These are phyloP conservation scores for Symbiodinium natans DNA, from an alignment of 73 alveolate species.

Conservation along the genomic window DNA sequence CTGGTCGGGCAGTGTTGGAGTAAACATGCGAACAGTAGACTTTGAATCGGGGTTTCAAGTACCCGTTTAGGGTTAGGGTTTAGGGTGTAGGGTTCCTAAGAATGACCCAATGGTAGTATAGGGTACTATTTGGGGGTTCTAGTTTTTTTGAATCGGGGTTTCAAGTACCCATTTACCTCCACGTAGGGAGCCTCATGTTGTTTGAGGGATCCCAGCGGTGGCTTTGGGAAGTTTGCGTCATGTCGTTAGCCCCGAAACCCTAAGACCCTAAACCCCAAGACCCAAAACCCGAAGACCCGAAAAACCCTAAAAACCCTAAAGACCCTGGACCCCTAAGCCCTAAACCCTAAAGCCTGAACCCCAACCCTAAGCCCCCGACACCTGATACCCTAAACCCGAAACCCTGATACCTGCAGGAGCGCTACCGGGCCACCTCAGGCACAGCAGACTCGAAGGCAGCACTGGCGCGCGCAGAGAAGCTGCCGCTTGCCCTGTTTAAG, in stretches of 20 bases:
- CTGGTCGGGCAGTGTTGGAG: too few relatives aligned
- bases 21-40: too few relatives aligned
- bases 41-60: too few relatives aligned
- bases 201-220: neutral
- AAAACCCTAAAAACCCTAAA: neutral
- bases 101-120: too few relatives aligned
- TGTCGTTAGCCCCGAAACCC: neutral
- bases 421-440: neutral
- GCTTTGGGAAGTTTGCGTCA: too few relatives aligned
- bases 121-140: too few relatives aligned
- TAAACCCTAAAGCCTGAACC: neutral
- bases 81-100: too few relatives aligned
- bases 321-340: neutral
- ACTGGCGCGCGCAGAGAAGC: neutral
- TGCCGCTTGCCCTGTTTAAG: too few relatives aligned
- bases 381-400: too few relatives aligned
- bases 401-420: neutral
- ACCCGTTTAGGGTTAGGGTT: neutral
- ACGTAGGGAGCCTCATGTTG: neutral
- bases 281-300: neutral
- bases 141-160: too few relatives aligned
- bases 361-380: too few relatives aligned
- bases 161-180: too few relatives aligned
- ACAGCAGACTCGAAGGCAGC: neutral
- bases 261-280: neutral